These are phyloP conservation scores for Globisporangium cystogenes DNA, from an alignment of 352 stramenopile species.

Conservation along the genomic window DNA sequence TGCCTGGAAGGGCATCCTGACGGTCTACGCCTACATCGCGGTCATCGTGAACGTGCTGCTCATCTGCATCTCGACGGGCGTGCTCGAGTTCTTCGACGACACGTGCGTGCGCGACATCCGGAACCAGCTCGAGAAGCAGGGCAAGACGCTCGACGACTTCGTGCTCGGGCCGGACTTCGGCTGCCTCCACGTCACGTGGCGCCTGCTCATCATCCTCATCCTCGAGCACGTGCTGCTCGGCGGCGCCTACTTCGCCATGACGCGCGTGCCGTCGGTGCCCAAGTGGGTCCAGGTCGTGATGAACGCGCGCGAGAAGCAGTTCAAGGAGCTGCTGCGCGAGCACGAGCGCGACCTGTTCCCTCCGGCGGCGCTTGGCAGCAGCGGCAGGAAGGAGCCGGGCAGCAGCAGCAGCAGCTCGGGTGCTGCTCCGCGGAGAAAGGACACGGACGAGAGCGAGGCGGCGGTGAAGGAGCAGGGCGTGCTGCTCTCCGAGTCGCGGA, in stretches of 20 bases:
- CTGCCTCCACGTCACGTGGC: constrained; percentile 55
- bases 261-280: constrained; percentile 41
- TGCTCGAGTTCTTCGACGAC: constrained; percentile 63
- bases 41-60: constrained; percentile 70
- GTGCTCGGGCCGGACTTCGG: constrained; percentile 58
- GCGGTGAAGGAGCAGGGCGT: constrained; percentile 3
- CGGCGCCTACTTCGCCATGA: constrained; percentile 49
- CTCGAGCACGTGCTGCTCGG: constrained; percentile 52
- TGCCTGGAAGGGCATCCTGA: constrained; percentile 57
- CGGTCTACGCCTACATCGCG: constrained; percentile 50
- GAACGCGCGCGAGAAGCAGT: constrained; percentile 51
- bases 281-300: constrained; percentile 49
- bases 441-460: constrained; percentile 3
- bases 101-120: constrained; percentile 49
- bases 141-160: constrained; percentile 64
- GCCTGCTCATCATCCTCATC: constrained; percentile 48
- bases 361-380: background rate
- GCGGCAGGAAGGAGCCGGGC: background rate
- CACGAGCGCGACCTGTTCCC: constrained; percentile 50
- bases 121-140: constrained; percentile 49
- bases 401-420: too few species aligned
- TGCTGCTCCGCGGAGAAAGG: background rate
- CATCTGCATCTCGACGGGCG: constrained; percentile 67
- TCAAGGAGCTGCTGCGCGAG: constrained; percentile 48
- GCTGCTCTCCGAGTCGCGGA: constrained; percentile 26